These are phyloP conservation scores for Gossypium armourianum DNA, from an alignment of 441 rosid species.

Conservation along the genomic window DNA sequence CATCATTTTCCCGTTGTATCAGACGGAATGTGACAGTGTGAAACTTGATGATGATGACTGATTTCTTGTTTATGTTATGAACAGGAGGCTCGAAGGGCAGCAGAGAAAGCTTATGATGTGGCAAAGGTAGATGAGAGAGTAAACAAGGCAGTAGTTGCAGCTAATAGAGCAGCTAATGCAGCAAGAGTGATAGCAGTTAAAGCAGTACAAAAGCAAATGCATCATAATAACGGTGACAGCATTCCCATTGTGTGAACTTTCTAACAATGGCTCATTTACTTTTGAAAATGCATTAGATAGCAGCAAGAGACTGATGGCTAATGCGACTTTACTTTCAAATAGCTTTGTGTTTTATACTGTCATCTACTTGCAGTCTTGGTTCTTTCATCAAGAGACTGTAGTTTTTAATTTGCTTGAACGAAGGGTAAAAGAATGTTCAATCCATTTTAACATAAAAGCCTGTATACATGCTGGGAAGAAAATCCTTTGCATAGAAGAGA, in stretches of 20 bases:
- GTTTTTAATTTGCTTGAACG: neutral
- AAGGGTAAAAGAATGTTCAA: slow-evolving; percentile 6
- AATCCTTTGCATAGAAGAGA: neutral
- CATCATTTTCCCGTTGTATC: neutral
- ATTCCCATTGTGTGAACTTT: slow-evolving; percentile 37
- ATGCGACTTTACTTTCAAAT: slow-evolving; percentile 7
- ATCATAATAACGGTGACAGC: slow-evolving; percentile 32
- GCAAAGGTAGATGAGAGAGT: slow-evolving; percentile 84
- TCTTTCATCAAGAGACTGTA: slow-evolving; percentile 14
- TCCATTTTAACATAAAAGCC: neutral
- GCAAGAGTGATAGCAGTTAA: slow-evolving; percentile 73
- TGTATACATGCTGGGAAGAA: neutral
- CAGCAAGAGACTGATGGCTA: neutral
- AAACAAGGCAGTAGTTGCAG: slow-evolving; percentile 67
- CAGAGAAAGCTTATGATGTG: slow-evolving; percentile 67
- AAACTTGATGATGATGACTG: neutral
- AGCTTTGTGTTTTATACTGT: slow-evolving; percentile 1
- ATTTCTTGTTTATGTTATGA: neutral
- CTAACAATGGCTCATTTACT: neutral
- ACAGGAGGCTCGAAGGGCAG: slow-evolving; percentile 76
- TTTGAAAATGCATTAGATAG: neutral
- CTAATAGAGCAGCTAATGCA: slow-evolving; percentile 76
- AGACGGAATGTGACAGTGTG: neutral
- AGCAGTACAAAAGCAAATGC: slow-evolving; percentile 69
- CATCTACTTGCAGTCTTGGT: slow-evolving; percentile 13